A percentile compares a stretch with the other conserved stretches of the same genome.
Evolutionary conservation across 2,329 filamentous ascomycete genomes (phyloP).

Genomic region (Neurospora crassa): DNA sequence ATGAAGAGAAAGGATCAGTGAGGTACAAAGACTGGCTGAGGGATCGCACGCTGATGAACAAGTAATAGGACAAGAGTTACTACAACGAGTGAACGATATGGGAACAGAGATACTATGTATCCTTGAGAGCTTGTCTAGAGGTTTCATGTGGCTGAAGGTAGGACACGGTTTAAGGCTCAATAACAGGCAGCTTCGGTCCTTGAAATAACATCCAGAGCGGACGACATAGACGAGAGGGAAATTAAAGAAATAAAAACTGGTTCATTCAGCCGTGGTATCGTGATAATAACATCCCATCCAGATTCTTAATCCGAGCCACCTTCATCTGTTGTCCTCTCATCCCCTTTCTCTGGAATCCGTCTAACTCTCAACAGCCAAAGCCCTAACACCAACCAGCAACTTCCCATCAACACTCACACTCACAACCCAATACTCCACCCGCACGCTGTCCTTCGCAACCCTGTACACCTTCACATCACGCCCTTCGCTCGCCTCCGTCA

Average conservation of each 20-base stretch:
- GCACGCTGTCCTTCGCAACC: conserved; percentile 51
- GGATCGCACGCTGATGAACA: not conserved
- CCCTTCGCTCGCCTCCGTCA: conserved; percentile 52
- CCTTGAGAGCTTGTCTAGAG: not conserved
- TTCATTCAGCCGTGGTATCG: not conserved
- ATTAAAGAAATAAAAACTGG: not conserved
- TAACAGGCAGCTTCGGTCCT: not conserved
- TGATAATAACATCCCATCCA: not conserved
- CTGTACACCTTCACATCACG: conserved; percentile 67
- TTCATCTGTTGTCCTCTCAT: not conserved
- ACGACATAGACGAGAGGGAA: not conserved
- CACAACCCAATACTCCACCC: conserved; percentile 74
- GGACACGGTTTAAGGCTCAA: not conserved
- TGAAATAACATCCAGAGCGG: not conserved
- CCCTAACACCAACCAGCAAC: conserved; percentile 68
- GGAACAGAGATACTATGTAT: not conserved
- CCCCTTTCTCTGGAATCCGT: not conserved
- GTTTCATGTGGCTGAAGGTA: not conserved
- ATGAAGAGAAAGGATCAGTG: not conserved
- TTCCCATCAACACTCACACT: conserved; percentile 47
- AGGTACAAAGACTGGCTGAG: not conserved
- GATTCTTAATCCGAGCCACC: not conserved
- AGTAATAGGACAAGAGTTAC: not conserved
- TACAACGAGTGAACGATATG: not conserved
- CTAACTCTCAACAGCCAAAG: conserved; percentile 64